Evolutionary conservation across 441 rosid genomes (phyloP).

Genomic region (Euphorbia schlechtendalii): DNA sequence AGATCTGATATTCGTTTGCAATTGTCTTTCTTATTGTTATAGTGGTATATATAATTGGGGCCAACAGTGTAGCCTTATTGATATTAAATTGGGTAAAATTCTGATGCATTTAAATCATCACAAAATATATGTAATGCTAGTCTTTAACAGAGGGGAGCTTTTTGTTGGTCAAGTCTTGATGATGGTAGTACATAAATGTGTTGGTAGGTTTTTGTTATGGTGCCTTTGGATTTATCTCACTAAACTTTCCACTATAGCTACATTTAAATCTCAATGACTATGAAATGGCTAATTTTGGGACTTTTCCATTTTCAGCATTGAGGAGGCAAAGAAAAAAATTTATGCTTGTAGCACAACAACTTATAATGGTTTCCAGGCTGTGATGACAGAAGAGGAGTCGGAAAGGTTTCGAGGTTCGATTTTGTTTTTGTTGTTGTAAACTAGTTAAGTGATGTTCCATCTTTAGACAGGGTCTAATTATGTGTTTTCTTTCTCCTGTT

Average conservation of each 20-base stretch:
- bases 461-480: slow-evolving; percentile 10
- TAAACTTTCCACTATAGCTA: background rate
- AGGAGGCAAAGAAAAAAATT: slow-evolving; percentile 71
- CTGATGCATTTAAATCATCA: background rate
- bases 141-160: background rate
- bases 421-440: background rate
- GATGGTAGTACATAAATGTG: background rate
- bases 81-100: no score
- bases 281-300: slow-evolving; percentile 10
- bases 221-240: no score
- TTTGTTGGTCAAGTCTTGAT: background rate
- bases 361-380: slow-evolving; percentile 86
- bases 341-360: slow-evolving; percentile 96
- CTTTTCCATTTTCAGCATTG: slow-evolving; percentile 42
- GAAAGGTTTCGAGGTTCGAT: slow-evolving; percentile 55
- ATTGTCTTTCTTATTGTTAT: no score
- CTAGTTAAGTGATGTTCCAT: background rate
- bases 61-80: background rate
- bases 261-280: background rate
- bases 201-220: background rate
- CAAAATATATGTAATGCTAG: no score
- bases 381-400: slow-evolving; percentile 79
- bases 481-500: slow-evolving; percentile 12
- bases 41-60: background rate
- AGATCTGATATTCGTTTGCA: no score